Evolutionary conservation across 2,329 filamentous ascomycete species (phyloP).

Genomic region (Talaromyces pinophilus): DNA sequence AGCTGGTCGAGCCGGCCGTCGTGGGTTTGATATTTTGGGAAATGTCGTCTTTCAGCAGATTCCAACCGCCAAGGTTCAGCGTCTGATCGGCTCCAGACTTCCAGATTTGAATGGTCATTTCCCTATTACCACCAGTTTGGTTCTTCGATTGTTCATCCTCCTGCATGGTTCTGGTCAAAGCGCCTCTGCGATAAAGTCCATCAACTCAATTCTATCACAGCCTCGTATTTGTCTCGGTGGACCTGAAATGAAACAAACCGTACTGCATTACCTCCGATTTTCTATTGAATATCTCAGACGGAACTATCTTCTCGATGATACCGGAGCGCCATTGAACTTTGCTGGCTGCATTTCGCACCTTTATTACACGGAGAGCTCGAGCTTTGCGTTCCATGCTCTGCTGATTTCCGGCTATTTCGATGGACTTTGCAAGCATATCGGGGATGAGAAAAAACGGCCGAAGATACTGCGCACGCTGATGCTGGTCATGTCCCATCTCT

Average conservation of each 20-base stretch:
- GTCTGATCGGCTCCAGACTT: slow-evolving; percentile 71
- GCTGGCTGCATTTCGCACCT: slow-evolving; percentile 69
- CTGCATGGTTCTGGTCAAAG: slow-evolving; percentile 66
- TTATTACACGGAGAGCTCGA: slow-evolving; percentile 74
- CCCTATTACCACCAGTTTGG: slow-evolving; percentile 70
- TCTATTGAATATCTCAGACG: slow-evolving; percentile 76
- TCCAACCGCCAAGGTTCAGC: slow-evolving; percentile 59
- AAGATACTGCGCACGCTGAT: slow-evolving; percentile 62
- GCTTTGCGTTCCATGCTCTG: slow-evolving; percentile 75
- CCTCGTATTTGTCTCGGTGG: slow-evolving; percentile 71
- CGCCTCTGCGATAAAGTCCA: slow-evolving; percentile 60
- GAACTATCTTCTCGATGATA: slow-evolving; percentile 63
- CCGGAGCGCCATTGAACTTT: slow-evolving; percentile 70
- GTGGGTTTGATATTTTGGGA: slow-evolving; percentile 77
- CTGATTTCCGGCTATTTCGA: slow-evolving; percentile 71
- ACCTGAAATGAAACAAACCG: slow-evolving; percentile 65
- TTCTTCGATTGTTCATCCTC: slow-evolving; percentile 68
- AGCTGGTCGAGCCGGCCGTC: slow-evolving; percentile 73
- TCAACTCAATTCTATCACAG: slow-evolving; percentile 69
- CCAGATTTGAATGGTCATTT: slow-evolving; percentile 77
- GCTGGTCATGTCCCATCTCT: slow-evolving; percentile 70
- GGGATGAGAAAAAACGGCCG: slow-evolving; percentile 42
- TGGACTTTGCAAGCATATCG: slow-evolving; percentile 60
- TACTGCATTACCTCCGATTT: slow-evolving; percentile 75
- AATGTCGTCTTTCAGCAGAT: slow-evolving; percentile 77